These are phyloP conservation scores for Aureobasidium uvarum DNA, from an alignment of 2,329 filamentous ascomycete genomes.

Conservation along the genomic window DNA sequence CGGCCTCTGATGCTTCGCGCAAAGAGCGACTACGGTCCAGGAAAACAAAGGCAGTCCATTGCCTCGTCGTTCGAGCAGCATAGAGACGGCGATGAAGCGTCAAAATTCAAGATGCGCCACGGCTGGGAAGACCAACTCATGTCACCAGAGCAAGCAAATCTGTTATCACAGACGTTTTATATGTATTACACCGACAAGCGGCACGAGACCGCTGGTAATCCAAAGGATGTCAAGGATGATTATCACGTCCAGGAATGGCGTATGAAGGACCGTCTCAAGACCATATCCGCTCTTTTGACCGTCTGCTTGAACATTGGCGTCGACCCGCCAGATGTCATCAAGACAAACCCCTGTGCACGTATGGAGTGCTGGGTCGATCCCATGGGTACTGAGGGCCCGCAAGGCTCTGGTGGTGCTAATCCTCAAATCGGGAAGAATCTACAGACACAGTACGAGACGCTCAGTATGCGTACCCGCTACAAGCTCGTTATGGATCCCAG, in stretches of 20 bases:
- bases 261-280: conserved; percentile 95
- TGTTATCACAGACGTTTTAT: conserved; percentile 89
- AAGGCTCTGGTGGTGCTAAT: conserved; percentile 51
- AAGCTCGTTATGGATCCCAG: conserved; percentile 97
- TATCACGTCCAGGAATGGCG: conserved; percentile 80
- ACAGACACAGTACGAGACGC: conserved; percentile 94
- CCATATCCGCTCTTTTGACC: conserved; percentile 88
- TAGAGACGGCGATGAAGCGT: conserved; percentile 39
- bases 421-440: conserved; percentile 94
- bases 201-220: conserved; percentile 89
- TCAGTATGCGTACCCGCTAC: conserved; percentile 93
- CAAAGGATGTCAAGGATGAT: conserved; percentile 52
- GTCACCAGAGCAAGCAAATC: conserved; percentile 82
- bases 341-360: conserved; percentile 89
- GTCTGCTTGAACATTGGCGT: conserved; percentile 97
- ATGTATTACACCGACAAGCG: conserved; percentile 99
- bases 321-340: conserved; percentile 93
- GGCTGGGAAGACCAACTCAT: conserved; percentile 92
- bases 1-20: conserved; percentile 48
- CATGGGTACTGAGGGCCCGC: conserved; percentile 67
- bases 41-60: conserved; percentile 27
- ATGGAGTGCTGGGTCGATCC: conserved; percentile 98
- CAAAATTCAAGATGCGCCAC: conserved; percentile 61
- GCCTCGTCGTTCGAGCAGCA: conserved; percentile 30
- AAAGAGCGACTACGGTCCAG: conserved; percentile 54